Evolutionary conservation across 805 yeast genomes (phyloP).

Genomic region (Lipomyces orientalis): DNA sequence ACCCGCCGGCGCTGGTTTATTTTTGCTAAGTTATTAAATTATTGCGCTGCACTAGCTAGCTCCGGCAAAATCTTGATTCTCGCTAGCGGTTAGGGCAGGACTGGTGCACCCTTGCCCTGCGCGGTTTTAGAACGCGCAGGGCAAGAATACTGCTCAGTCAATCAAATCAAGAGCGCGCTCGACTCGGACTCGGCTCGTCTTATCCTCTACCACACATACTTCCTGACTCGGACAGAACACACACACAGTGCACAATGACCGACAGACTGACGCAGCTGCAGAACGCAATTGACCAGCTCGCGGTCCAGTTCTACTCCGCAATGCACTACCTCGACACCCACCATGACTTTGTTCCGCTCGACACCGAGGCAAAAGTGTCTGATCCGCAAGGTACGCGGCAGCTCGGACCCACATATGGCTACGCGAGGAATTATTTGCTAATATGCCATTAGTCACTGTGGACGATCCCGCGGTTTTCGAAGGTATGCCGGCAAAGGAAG

Average conservation of each 20-base stretch:
- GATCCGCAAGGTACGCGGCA: constrained; percentile 29
- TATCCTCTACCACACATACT: background rate
- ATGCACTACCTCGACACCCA: constrained; percentile 45
- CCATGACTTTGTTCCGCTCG: constrained; percentile 59
- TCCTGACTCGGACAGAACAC: background rate
- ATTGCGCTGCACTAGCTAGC: no score
- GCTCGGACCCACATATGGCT: background rate
- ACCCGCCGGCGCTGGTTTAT: background rate
- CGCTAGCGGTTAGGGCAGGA: no score
- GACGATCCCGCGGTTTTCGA: constrained; percentile 34
- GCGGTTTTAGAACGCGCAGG: no score
- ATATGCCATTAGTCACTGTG: constrained; percentile 14
- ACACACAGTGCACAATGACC: constrained; percentile 17
- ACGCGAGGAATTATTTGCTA: background rate
- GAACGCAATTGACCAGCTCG: constrained; percentile 39
- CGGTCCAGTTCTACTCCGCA: constrained; percentile 41
- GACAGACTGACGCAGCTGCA: constrained; percentile 40
- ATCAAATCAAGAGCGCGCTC: no score
- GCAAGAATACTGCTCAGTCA: no score
- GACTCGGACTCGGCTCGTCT: no score
- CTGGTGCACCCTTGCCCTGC: no score
- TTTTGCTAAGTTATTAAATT: no score
- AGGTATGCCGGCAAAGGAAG: constrained; percentile 12
- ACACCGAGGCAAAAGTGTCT: constrained; percentile 24
- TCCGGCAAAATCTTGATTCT: no score